Evolutionary conservation across 148 eudicot genomes (phyloP).

Genomic region (Amaranthus palmeri): DNA sequence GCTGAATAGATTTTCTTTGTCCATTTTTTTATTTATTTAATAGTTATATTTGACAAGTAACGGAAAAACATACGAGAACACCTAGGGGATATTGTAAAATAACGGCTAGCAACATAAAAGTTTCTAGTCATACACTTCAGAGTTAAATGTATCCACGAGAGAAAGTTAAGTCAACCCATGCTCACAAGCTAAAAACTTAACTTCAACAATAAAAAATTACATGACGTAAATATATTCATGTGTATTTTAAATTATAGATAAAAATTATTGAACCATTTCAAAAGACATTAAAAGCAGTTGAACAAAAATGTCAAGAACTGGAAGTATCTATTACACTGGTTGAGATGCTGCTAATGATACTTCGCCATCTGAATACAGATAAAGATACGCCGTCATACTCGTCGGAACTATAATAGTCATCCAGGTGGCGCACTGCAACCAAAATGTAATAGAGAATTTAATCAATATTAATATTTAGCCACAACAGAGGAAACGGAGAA

Average conservation of each 20-base stretch:
- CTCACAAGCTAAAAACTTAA: too few relatives aligned
- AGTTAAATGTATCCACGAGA: too few relatives aligned
- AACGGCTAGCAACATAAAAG: too few relatives aligned
- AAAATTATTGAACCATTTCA: not conserved
- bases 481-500: not conserved
- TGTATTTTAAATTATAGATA: too few relatives aligned
- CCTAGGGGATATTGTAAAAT: too few relatives aligned
- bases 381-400: conserved; percentile 99
- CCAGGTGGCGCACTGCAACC: conserved; percentile 95
- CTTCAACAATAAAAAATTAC: too few relatives aligned
- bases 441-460: conserved; percentile 5
- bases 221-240: too few relatives aligned
- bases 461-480: not conserved
- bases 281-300: not conserved
- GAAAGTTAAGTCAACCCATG: too few relatives aligned
- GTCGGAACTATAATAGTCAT: conserved; percentile 96
- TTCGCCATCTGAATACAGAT: conserved; percentile 98
- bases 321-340: conserved; percentile 99
- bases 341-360: conserved; percentile 95
- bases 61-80: too few relatives aligned
- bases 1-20: not conserved
- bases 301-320: conserved; percentile 21
- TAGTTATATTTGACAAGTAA: too few relatives aligned
- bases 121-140: too few relatives aligned
- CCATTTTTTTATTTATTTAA: too few relatives aligned